Percentiles rank a stretch among this genome's conserved stretches.
Evolutionary conservation across 495 filamentous ascomycete species (phyloP).

Genomic region (Penicillium antarcticum): DNA sequence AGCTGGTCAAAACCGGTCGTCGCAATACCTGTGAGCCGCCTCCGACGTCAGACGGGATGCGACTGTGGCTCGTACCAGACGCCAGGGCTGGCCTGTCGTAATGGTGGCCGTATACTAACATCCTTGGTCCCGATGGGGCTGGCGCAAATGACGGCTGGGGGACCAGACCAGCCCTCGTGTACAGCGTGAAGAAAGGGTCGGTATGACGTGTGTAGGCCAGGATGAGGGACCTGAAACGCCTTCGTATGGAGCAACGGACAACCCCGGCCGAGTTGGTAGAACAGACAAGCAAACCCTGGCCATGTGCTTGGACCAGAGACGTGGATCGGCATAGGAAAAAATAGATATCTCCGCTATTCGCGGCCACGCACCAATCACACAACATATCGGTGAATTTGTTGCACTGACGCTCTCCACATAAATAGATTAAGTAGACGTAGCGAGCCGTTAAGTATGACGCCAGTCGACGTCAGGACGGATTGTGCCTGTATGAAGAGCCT

Average conservation of each 20-base stretch:
- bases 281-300: background rate
- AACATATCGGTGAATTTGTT: constrained; percentile 5
- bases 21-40: constrained; percentile 15
- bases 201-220: constrained; percentile 17
- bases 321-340: background rate
- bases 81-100: background rate
- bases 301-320: background rate
- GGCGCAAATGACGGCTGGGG: constrained; percentile 3
- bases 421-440: constrained; percentile 27
- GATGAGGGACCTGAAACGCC: constrained; percentile 10
- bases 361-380: constrained; percentile 13
- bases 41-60: constrained; percentile 28
- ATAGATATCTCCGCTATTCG: background rate
- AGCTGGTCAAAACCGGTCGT: constrained; percentile 9
- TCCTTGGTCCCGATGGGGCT: too few species aligned
- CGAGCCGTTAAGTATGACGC: constrained; percentile 16
- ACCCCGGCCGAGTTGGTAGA: background rate
- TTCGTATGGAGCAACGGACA: constrained; percentile 7
- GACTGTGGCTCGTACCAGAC: constrained; percentile 2
- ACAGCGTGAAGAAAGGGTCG: background rate
- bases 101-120: too few species aligned
- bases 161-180: background rate
- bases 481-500: too few species aligned
- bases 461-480: constrained; percentile 14
- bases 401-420: constrained; percentile 13